Conservation (phyloP, 192 early-diverging fungal genomes). For the Phlyctochytrium planicorne region DNA sequence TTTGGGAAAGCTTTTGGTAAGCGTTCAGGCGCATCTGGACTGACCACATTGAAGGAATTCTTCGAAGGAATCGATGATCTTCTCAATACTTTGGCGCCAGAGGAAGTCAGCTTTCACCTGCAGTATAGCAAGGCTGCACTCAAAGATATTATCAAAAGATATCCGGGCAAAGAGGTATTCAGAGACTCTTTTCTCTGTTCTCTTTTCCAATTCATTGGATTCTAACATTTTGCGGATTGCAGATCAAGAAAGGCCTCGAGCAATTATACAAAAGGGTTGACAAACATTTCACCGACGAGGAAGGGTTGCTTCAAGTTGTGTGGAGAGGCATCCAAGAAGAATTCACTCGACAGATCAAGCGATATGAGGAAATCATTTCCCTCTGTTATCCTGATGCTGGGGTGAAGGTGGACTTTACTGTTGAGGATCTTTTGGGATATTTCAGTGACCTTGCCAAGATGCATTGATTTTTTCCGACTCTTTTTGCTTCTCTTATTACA, state of each 20-base stretch:
- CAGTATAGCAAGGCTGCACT: conserved; percentile 81
- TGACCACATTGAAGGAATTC: conserved; percentile 96
- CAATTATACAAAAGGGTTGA: conserved; percentile 87
- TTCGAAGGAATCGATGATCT: conserved; percentile 93
- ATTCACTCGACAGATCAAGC: conserved; percentile 71
- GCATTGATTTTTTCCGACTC: too few relatives aligned
- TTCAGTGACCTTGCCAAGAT: conserved; percentile 68
- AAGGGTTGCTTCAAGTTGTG: conserved; percentile 77
- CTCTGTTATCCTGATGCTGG: conserved; percentile 85
- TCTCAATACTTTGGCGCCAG: conserved; percentile 70
- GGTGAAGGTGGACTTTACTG: conserved; percentile 82
- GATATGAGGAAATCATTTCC: conserved; percentile 78
- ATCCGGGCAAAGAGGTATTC: conserved; percentile 78
- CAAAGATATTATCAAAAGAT: conserved; percentile 80
- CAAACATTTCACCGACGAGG: conserved; percentile 87
- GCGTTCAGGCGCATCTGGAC: too few relatives aligned
- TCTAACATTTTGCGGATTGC: not conserved
- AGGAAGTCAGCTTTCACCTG: conserved; percentile 79
- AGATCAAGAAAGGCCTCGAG: conserved; percentile 79
- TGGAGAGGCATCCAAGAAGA: conserved; percentile 92
- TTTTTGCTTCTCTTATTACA: not conserved
- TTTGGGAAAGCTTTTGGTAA: conserved; percentile 75
- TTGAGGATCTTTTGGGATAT: conserved; percentile 71
- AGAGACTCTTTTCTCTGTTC: too few relatives aligned
- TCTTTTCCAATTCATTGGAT: conserved; percentile 3